These are phyloP conservation scores for Ilyonectria sp. DNA, from an alignment of 2,329 filamentous ascomycete genomes.

Conservation along the genomic window DNA sequence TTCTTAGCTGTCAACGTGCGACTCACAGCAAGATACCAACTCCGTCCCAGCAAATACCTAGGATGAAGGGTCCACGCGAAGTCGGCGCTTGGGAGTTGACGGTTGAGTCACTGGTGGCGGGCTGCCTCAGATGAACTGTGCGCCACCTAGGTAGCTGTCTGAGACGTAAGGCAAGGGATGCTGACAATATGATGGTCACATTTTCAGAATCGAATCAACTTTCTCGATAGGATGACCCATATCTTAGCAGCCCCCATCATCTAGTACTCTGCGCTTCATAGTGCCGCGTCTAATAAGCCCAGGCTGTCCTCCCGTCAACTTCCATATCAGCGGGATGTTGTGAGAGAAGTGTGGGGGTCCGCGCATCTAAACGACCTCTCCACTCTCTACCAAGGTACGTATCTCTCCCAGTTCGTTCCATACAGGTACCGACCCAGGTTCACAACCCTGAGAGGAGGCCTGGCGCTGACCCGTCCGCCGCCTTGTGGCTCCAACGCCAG, in stretches of 20 bases:
- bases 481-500: slow-evolving; percentile 2
- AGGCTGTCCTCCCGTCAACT: slow-evolving; percentile 11
- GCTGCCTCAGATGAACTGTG: slow-evolving; percentile 13
- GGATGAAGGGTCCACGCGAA: slow-evolving; percentile 21
- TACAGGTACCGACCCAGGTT: background rate
- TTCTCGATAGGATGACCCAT: slow-evolving; percentile 1
- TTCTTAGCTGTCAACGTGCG: slow-evolving; percentile 15
- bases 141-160: slow-evolving; percentile 15
- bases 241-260: slow-evolving; percentile 13
- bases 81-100: slow-evolving; percentile 11
- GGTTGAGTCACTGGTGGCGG: slow-evolving; percentile 4
- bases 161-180: slow-evolving; percentile 28
- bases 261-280: slow-evolving; percentile 1
- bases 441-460: slow-evolving; percentile 11
- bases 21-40: slow-evolving; percentile 1
- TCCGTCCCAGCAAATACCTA: slow-evolving; percentile 10
- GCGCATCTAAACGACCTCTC: slow-evolving; percentile 12
- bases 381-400: background rate
- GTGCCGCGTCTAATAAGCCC: slow-evolving; percentile 13
- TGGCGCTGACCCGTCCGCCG: slow-evolving; percentile 14
- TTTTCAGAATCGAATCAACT: slow-evolving; percentile 11
- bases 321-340: slow-evolving; percentile 19
- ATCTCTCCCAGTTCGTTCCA: slow-evolving; percentile 8
- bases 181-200: slow-evolving; percentile 20
- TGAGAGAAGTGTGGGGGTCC: slow-evolving; percentile 20